Conservation (phyloP, 441 rosid species). For the Mallotus repandus region DNA sequence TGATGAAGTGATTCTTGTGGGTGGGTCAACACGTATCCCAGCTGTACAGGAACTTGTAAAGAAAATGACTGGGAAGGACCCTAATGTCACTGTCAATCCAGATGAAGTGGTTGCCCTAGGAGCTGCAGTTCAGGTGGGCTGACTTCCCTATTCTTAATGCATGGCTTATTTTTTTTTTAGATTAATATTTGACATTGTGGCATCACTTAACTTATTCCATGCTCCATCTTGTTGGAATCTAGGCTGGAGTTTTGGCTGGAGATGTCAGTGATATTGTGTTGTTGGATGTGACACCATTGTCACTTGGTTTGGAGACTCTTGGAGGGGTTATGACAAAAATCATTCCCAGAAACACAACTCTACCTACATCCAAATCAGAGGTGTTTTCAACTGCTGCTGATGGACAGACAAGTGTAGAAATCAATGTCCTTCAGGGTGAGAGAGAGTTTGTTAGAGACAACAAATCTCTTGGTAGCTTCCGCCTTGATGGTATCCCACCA, state of each 20-base stretch:
- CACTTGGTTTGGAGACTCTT: conserved; percentile 89
- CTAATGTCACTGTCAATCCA: conserved; percentile 88
- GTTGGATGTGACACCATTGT: conserved; percentile 84
- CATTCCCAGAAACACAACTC: conserved; percentile 83
- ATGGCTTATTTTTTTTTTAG: not conserved
- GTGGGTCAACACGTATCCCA: conserved; percentile 94
- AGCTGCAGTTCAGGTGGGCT: conserved; percentile 92
- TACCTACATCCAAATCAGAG: conserved; percentile 93
- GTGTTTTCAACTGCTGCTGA: conserved; percentile 97
- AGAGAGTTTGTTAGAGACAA: conserved; percentile 96
- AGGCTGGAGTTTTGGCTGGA: conserved; percentile 96
- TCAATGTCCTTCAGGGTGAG: conserved; percentile 94
- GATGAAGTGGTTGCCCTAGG: conserved; percentile 96
- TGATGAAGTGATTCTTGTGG: conserved; percentile 96
- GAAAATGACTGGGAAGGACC: conserved; percentile 89
- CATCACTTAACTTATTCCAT: not conserved
- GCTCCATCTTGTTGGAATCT: conserved; percentile 6
- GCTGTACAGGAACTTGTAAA: conserved; percentile 89
- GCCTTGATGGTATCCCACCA: conserved; percentile 89
- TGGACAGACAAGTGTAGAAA: conserved; percentile 95
- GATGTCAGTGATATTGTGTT: conserved; percentile 94
- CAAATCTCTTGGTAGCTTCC: conserved; percentile 93
- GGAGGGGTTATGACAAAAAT: conserved; percentile 96
- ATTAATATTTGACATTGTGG: not conserved
- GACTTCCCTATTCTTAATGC: not conserved